phyloP scores from a whole-genome alignment of 2,329 filamentous ascomycete genomes.

The Aureobasidium sp. region DNA sequence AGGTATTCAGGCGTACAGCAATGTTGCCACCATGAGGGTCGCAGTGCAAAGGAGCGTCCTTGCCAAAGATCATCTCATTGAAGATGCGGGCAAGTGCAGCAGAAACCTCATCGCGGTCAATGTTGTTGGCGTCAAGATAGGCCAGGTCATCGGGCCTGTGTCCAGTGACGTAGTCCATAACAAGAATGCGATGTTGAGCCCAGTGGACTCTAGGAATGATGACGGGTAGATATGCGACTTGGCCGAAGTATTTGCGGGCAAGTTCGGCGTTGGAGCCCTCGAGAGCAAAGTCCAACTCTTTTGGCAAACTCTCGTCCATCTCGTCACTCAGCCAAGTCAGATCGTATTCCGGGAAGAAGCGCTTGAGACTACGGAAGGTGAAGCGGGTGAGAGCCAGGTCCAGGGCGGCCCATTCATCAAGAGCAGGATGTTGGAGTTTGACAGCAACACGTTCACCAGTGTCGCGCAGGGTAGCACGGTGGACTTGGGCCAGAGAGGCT shows the following conservation, averaged over 20 bases:
- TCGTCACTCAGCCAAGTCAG: conserved; percentile 91
- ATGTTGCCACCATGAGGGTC: conserved; percentile 97
- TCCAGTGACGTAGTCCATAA: conserved; percentile 90
- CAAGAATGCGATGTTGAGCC: conserved; percentile 79
- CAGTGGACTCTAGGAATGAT: conserved; percentile 85
- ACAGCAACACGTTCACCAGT: conserved; percentile 84
- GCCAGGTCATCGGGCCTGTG: conserved; percentile 79
- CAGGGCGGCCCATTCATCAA: conserved; percentile 83
- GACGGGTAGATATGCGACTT: conserved; percentile 65
- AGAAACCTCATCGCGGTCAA: conserved; percentile 92
- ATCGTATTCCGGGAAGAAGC: conserved; percentile 96
- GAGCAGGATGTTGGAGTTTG: conserved; percentile 86
- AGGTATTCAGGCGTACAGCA: conserved; percentile 70
- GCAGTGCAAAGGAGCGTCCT: conserved; percentile 82
- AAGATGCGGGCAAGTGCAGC: conserved; percentile 85
- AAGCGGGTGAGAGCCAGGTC: conserved; percentile 81
- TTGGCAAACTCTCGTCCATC: conserved; percentile 82
- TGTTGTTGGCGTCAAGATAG: conserved; percentile 75
- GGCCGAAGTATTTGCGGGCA: conserved; percentile 71
- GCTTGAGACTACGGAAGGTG: conserved; percentile 81
- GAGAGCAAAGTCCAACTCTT: conserved; percentile 81
- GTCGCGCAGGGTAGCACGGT: conserved; percentile 73
- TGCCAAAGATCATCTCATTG: conserved; percentile 99
- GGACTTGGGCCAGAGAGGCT: conserved; percentile 89
- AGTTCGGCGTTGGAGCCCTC: conserved; percentile 79